A percentile compares a stretch with the other conserved stretches of the same genome.
Evolutionary conservation across 176 grass and related monocot species (phyloP).

Genomic region (Oryza rufipogon): DNA sequence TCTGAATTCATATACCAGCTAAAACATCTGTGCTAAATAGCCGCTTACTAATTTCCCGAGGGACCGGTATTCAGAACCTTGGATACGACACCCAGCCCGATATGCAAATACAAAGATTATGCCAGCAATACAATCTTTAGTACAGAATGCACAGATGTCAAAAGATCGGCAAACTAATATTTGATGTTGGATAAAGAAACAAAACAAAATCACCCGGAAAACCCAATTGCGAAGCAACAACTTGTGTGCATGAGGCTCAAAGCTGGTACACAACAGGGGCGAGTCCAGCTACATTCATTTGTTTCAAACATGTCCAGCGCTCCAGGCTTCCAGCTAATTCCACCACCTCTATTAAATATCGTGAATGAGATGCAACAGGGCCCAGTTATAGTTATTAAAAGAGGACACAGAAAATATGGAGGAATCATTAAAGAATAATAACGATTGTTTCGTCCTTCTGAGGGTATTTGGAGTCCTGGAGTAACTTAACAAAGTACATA

Average conservation of each 20-base stretch:
- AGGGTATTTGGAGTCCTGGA: background rate
- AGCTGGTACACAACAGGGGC: background rate
- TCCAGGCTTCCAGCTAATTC: background rate
- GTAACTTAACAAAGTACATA: background rate
- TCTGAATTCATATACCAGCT: background rate
- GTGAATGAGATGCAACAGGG: background rate
- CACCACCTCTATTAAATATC: background rate
- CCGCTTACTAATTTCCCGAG: background rate
- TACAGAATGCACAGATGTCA: background rate
- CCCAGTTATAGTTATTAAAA: background rate
- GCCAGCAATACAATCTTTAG: background rate
- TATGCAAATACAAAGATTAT: background rate
- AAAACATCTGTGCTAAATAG: background rate
- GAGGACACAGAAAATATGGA: slow-evolving; percentile 19
- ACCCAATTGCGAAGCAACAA: background rate
- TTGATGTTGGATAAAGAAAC: background rate
- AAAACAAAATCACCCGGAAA: background rate
- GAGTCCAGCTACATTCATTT: background rate
- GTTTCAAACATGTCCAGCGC: background rate
- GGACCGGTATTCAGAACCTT: background rate
- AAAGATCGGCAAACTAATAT: background rate
- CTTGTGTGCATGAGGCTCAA: background rate
- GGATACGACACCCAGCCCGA: background rate
- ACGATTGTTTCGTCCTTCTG: background rate
- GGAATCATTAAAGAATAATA: background rate